These are phyloP conservation scores for Triticum dicoccoides DNA, from an alignment of 176 grass and related monocot genomes.

Conservation along the genomic window DNA sequence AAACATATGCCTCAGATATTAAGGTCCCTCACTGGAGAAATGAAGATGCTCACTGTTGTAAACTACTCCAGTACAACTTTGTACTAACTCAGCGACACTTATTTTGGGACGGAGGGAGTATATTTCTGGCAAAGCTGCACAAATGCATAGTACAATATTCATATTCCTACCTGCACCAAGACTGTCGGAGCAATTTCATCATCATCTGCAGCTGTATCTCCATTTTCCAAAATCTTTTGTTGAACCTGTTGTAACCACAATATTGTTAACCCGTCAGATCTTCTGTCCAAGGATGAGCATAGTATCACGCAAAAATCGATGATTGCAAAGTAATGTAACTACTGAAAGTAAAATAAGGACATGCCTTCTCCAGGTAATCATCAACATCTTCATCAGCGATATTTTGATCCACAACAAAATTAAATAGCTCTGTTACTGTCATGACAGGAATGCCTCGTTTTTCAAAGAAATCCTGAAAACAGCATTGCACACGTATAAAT, in stretches of 20 bases:
- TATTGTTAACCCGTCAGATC: slow-evolving; percentile 13
- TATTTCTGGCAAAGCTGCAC: background rate
- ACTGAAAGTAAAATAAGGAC: slow-evolving; percentile 13
- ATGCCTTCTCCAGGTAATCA: slow-evolving; percentile 85
- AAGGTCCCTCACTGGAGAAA: background rate
- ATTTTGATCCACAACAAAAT: slow-evolving; percentile 83
- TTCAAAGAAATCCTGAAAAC: slow-evolving; percentile 82
- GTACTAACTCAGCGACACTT: too few species aligned
- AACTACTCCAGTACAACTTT: background rate
- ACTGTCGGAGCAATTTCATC: slow-evolving; percentile 74
- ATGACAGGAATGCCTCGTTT: slow-evolving; percentile 82
- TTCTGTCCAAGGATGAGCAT: background rate
- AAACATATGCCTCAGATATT: background rate
- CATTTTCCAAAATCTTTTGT: slow-evolving; percentile 81
- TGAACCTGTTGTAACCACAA: slow-evolving; percentile 58
- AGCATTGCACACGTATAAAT: slow-evolving; percentile 10
- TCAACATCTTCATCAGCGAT: slow-evolving; percentile 87
- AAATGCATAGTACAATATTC: slow-evolving; percentile 2
- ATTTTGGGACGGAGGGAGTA: too few species aligned
- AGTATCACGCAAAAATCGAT: background rate
- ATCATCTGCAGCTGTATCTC: slow-evolving; percentile 40
- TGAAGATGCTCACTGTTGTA: background rate
- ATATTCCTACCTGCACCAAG: slow-evolving; percentile 74
- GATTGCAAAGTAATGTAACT: background rate
- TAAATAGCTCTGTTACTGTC: slow-evolving; percentile 75